A percentile compares a stretch with the other conserved stretches of the same genome.
Conservation (phyloP, 345 rosid genomes). For the Carallia brachiata region DNA sequence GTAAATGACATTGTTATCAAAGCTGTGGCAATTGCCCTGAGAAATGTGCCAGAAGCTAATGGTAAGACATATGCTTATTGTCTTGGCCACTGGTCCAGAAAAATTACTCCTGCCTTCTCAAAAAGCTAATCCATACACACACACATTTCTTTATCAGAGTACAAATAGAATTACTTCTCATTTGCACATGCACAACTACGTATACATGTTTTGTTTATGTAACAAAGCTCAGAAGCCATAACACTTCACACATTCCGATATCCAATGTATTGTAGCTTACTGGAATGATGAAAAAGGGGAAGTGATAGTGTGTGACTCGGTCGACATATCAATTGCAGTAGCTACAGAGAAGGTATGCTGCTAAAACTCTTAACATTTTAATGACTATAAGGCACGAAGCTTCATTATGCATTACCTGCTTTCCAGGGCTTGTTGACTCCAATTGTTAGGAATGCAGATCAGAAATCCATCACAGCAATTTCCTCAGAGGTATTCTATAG, state of each 20-base stretch:
- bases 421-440: conserved; percentile 97
- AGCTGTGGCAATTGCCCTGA: conserved; percentile 81
- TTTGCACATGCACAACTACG: no score
- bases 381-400: conserved; percentile 1
- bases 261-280: conserved; percentile 50
- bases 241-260: conserved; percentile 1
- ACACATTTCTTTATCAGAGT: no score
- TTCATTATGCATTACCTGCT: conserved; percentile 28
- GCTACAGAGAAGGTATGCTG: conserved; percentile 89
- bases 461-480: conserved; percentile 82
- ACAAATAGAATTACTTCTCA: no score
- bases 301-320: conserved; percentile 56
- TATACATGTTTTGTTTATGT: no score
- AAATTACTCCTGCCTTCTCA: background rate
- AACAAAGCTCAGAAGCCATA: no score
- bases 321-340: conserved; percentile 94
- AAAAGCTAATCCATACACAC: no score
- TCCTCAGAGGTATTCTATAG: conserved; percentile 64
- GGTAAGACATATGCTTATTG: conserved; percentile 47
- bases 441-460: conserved; percentile 84
- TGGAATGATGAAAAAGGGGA: conserved; percentile 81
- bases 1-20: conserved; percentile 95
- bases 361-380: conserved; percentile 13
- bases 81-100: background rate
- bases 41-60: conserved; percentile 85